phyloP scores from a whole-genome alignment of 768 basidiomycete genomes.

The Termitomyces sp. region DNA sequence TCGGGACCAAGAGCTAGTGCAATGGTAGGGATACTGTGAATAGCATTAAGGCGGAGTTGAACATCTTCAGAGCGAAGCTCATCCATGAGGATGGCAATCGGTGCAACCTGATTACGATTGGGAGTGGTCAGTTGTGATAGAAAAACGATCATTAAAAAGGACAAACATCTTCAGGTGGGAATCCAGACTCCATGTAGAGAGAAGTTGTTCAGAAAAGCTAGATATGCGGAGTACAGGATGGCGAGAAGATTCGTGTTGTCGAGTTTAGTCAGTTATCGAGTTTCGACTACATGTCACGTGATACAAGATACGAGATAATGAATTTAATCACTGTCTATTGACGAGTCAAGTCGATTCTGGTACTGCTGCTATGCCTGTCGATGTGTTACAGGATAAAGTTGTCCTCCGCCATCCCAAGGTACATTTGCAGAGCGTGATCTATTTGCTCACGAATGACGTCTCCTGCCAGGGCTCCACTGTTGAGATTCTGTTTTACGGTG shows the following conservation, averaged over 20 bases:
- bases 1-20: constrained; percentile 94
- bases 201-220: neutral
- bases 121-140: constrained; percentile 8
- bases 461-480: constrained; percentile 55
- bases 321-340: no score
- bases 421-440: constrained; percentile 4
- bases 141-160: constrained; percentile 15
- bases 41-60: constrained; percentile 91
- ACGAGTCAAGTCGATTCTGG: neutral
- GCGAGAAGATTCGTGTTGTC: neutral
- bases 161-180: constrained; percentile 68
- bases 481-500: constrained; percentile 75
- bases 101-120: constrained; percentile 61
- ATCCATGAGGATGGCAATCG: constrained; percentile 97
- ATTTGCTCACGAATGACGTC: neutral
- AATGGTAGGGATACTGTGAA: constrained; percentile 97
- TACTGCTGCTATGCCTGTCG: constrained; percentile 49
- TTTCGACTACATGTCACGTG: neutral
- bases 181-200: constrained; percentile 56
- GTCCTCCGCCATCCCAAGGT: constrained; percentile 66
- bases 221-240: neutral
- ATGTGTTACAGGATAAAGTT: constrained; percentile 38
- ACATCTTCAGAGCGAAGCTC: constrained; percentile 98
- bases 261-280: no score
- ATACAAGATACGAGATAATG: neutral